Evolutionary conservation across 2,329 filamentous ascomycete species (phyloP).

Genomic region (Curvularia eragrostidis): DNA sequence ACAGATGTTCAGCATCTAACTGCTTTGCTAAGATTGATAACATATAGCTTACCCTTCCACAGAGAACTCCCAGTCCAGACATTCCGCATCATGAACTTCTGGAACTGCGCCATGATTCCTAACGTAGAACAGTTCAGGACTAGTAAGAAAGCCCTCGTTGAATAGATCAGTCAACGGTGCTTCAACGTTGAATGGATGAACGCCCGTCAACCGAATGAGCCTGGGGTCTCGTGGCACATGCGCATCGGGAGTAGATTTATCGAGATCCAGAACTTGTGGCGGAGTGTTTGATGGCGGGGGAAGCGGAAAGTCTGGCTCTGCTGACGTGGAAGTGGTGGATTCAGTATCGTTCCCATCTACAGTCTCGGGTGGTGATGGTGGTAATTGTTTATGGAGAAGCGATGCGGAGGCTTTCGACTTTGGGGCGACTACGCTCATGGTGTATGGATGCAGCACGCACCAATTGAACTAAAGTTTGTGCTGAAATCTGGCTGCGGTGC

Average conservation of each 20-base stretch:
- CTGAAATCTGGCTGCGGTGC: not conserved
- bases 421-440: slow-evolving; percentile 30
- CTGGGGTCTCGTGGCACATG: slow-evolving; percentile 82
- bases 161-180: slow-evolving; percentile 80
- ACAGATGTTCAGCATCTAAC: slow-evolving; percentile 6
- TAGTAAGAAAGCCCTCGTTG: slow-evolving; percentile 83
- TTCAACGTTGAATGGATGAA: slow-evolving; percentile 92
- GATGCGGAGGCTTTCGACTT: slow-evolving; percentile 24
- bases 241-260: slow-evolving; percentile 81
- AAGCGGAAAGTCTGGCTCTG: slow-evolving; percentile 62
- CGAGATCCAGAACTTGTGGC: slow-evolving; percentile 71
- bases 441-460: slow-evolving; percentile 3
- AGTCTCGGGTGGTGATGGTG: slow-evolving; percentile 47
- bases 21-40: not conserved
- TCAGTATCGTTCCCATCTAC: slow-evolving; percentile 42
- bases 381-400: slow-evolving; percentile 30
- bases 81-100: slow-evolving; percentile 72
- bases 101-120: slow-evolving; percentile 89
- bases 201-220: slow-evolving; percentile 83
- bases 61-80: slow-evolving; percentile 80
- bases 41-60: slow-evolving; percentile 70
- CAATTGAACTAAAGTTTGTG: not conserved
- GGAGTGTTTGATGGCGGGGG: slow-evolving; percentile 68
- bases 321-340: slow-evolving; percentile 22
- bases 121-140: slow-evolving; percentile 88